phyloP scores from a whole-genome alignment of 2,329 filamentous ascomycete species.

The Epichloe bromicola region DNA sequence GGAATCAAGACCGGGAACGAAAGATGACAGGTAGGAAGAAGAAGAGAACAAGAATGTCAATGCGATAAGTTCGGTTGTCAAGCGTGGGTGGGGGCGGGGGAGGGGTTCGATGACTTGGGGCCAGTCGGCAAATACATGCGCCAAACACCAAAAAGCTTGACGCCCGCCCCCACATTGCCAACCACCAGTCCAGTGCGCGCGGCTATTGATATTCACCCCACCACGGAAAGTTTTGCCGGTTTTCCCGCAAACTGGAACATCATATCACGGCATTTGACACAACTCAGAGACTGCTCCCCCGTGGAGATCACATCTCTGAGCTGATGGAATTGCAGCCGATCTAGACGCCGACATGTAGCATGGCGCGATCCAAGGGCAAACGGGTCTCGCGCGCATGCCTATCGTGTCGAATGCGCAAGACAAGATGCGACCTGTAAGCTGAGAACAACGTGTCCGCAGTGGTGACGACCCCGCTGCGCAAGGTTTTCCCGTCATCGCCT shows the following conservation, averaged over 20 bases:
- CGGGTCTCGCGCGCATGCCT: slow-evolving; percentile 20
- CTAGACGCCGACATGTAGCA: slow-evolving; percentile 9
- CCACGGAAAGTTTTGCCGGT: slow-evolving; percentile 1
- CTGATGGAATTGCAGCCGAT: slow-evolving; percentile 8
- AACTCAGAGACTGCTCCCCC: slow-evolving; percentile 5
- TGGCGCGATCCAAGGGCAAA: slow-evolving; percentile 12
- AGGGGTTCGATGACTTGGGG: too few relatives aligned
- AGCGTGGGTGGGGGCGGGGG: not conserved
- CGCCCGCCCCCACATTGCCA: too few relatives aligned
- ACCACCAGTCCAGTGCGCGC: not conserved
- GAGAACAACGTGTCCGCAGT: not conserved
- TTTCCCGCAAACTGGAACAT: slow-evolving; percentile 1
- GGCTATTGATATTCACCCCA: slow-evolving; percentile 6
- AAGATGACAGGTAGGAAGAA: not conserved
- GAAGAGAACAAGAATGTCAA: not conserved
- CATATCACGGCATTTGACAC: slow-evolving; percentile 6
- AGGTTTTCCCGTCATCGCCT: not conserved
- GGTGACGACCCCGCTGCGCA: not conserved
- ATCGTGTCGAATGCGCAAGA: slow-evolving; percentile 19
- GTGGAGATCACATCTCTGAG: slow-evolving; percentile 1
- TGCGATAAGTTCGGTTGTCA: not conserved
- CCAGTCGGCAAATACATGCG: too few relatives aligned
- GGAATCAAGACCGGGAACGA: too few relatives aligned
- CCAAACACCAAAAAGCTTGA: too few relatives aligned
- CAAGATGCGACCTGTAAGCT: slow-evolving; percentile 20